Base-by-base conservation (phyloP, 306 rosid genomes). In the Inga laurina region DNA sequence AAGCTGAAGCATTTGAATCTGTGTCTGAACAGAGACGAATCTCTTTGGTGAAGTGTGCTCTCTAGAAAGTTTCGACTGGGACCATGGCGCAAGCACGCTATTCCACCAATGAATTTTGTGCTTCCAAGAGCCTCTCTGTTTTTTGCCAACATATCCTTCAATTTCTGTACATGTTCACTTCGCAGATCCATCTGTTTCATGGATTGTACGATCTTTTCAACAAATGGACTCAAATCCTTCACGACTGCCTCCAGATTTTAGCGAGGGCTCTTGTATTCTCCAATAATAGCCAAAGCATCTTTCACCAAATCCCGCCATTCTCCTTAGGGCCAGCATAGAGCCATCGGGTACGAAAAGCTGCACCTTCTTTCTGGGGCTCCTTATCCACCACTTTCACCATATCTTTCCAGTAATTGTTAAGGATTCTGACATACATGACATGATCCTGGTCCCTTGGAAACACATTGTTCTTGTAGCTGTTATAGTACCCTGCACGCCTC, bases 341-440 rank as follows among this genome's bases (percentile, higher is more conserved):
- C 90, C 89, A 93, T 0, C 88, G 44, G 0, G 54, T 78, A 4
- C 82, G 80, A 5, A 91, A 79, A 0, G 71, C 1, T 0, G 84
- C 82, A 0, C 81, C 90, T 77, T 87, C 93, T 48, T 14, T 75
- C 30, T 87, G 91, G 6, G 97, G 98, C 75, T 72, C 86, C 76
- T 71, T 77, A 45, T 80, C 84, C 3, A 14, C 91, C n/a, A 89
- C 91, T 66, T 69, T 77, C 8, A 94, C 97, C 88, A 35, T 41
- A 8, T 86, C 52, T 22, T 27, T 62, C 97, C 94, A 93, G 54
- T 93, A 91, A 2, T 16, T 18, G 51, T 37, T 82, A 65, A 93
- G 91, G 6, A 6, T 56, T 82, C 43, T 90, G 30, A 72, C 82
- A 37, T 0, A 85, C 76, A 0, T 16, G 4, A 43, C 27, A 9